Evolutionary conservation across 75 land plant species (phyloP).

Genomic region (Sequoia sempervirens): DNA sequence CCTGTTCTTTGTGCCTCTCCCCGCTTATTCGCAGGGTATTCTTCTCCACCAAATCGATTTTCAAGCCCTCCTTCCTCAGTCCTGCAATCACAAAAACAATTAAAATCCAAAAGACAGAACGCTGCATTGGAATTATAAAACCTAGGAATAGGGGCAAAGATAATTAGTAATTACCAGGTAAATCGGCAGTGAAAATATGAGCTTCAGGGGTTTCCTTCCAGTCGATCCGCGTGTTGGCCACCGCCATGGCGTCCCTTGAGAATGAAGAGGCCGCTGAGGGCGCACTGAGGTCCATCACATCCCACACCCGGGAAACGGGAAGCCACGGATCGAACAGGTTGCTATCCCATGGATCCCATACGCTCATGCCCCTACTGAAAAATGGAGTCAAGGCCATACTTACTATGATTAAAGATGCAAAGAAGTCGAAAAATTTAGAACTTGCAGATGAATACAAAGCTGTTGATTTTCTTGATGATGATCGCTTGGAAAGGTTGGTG

Average conservation of each 20-base stretch:
- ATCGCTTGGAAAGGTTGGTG: no score
- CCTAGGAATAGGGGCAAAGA: not conserved
- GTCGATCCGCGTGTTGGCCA: constrained; percentile 23
- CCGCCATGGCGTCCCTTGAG: constrained; percentile 20
- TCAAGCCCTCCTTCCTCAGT: constrained; percentile 17
- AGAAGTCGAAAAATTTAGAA: not conserved
- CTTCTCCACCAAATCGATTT: constrained; percentile 29
- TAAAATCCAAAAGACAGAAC: not conserved
- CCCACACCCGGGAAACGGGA: not conserved
- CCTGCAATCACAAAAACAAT: not conserved
- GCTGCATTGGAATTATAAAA: not conserved
- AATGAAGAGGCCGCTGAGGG: not conserved
- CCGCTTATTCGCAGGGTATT: constrained; percentile 37
- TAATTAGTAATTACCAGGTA: constrained; percentile 24
- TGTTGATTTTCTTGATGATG: no score
- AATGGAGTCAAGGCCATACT: not conserved
- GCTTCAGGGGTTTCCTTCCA: constrained; percentile 27
- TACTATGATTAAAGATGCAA: not conserved
- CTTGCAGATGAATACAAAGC: not conserved
- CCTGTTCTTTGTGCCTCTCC: constrained; percentile 22
- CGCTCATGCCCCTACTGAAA: not conserved
- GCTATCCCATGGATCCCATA: not conserved
- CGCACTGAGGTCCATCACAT: not conserved
- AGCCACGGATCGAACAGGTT: not conserved
- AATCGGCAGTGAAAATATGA: constrained; percentile 44